These are phyloP conservation scores for Penicillium longicatenatum DNA, from an alignment of 495 filamentous ascomycete genomes.

Conservation along the genomic window DNA sequence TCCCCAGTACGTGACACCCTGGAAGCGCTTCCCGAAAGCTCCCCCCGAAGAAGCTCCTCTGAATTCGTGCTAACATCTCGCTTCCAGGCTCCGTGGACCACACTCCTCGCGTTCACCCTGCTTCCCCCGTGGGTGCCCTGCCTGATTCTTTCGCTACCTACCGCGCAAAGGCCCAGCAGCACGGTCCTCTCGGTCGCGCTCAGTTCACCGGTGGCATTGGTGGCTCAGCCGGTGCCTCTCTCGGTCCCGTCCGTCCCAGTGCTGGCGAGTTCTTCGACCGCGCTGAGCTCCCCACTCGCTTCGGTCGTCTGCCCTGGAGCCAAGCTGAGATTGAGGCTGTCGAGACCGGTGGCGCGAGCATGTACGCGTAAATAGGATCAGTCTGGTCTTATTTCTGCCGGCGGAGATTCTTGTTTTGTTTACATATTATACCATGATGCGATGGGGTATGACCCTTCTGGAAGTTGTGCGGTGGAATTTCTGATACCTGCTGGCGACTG, in stretches of 20 bases:
- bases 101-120: conserved; percentile 62
- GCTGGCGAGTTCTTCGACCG: conserved; percentile 86
- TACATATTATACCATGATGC: conserved; percentile 17
- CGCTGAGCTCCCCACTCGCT: conserved; percentile 79
- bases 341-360: conserved; percentile 84
- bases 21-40: background rate
- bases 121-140: conserved; percentile 60
- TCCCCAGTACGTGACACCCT: conserved; percentile 64
- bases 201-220: conserved; percentile 60
- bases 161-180: conserved; percentile 88
- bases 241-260: conserved; percentile 70
- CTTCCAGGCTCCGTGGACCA: conserved; percentile 70
- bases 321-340: conserved; percentile 91
- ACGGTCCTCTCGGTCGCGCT: conserved; percentile 71
- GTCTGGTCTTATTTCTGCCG: conserved; percentile 13
- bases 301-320: conserved; percentile 70
- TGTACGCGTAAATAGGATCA: conserved; percentile 49
- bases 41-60: conserved; percentile 12
- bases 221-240: conserved; percentile 60
- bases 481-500: conserved; percentile 5
- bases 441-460: conserved; percentile 28
- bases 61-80: conserved; percentile 1
- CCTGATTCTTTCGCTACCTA: conserved; percentile 86
- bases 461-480: conserved; percentile 19
- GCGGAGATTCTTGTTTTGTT: conserved; percentile 13